Evolutionary conservation across 2,329 filamentous ascomycete species (phyloP), one percentile per base, ranked within the genome.

Genomic region (Fusarium drepaniforme): DNA sequence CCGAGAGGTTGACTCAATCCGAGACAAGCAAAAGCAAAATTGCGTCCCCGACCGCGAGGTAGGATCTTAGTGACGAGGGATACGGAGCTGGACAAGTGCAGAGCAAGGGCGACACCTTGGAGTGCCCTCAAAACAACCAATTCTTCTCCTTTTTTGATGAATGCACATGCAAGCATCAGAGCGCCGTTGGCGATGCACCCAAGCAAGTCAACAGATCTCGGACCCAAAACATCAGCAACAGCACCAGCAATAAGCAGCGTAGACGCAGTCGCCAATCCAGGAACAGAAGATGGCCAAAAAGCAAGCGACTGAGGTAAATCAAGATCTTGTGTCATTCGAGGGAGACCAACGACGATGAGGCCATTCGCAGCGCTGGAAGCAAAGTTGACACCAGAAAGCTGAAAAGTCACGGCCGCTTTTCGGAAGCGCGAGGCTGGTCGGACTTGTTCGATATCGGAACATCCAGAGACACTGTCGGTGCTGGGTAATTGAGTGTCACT

Each of bases 1-100:
- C 88, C 88, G 0, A 89, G 77, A 0, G 86, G 85, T 65, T 86
- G 84, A 46, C 84, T 84, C 25, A 87, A 76, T 0, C 88, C 86
- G 8, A 88, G 67, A 65, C 83, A 86, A 0, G 84, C 79, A 71
- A 87, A 87, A 0, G 79, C 84, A 3, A 86, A 63, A 62, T 87
- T 87, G 1, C 86, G 81, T 1, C 74, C 74, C 12, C 80, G 70
- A 0, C 85, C 84, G 0, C 72, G 71, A 0, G 79, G 75, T 6
- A 86, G 33, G 8, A 75, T 77, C 21, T 77, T 73, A 0, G 82
- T 79, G 11, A 86, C 71, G 12, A 86, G 79, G 8, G 80, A 75
- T 0, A 86, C 79, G 0, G 82, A 82, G 5, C 81, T 81, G 1
- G 85, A 78, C 1, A 84, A 73, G 56, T 82, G 80, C 60, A 86